Conservation (phyloP, 768 basidiomycete genomes). For the Tricholoma hemisulphureum region DNA sequence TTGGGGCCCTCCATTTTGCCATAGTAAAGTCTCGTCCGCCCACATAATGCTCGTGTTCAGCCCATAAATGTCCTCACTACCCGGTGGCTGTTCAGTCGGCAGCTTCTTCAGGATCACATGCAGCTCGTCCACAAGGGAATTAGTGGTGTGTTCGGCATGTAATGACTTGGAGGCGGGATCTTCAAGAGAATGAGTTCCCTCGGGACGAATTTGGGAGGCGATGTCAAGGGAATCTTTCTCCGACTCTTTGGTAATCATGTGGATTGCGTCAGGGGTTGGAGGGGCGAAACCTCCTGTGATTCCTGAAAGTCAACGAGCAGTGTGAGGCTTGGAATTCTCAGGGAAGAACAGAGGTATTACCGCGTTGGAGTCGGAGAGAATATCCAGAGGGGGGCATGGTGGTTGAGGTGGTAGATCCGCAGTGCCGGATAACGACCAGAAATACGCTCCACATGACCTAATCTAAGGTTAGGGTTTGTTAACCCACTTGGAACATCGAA, state of each 20-base stretch:
- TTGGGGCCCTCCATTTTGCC: constrained; percentile 60
- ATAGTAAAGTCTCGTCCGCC: constrained; percentile 53
- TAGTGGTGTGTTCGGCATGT: constrained; percentile 28
- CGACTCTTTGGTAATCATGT: constrained; percentile 45
- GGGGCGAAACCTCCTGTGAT: constrained; percentile 77
- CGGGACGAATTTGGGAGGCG: constrained; percentile 44
- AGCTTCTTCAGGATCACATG: constrained; percentile 56
- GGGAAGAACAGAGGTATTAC: constrained; percentile 28
- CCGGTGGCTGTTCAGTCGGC: constrained; percentile 54
- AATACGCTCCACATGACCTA: constrained; percentile 3
- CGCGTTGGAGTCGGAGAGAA: constrained; percentile 60
- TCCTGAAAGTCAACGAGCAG: constrained; percentile 39
- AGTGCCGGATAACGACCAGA: constrained; percentile 3
- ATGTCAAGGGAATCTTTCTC: constrained; percentile 40
- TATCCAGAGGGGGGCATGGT: constrained; percentile 50
- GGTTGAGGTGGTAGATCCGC: constrained; percentile 1
- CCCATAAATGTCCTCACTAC: constrained; percentile 73
- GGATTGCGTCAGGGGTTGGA: constrained; percentile 56
- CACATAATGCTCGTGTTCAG: constrained; percentile 64
- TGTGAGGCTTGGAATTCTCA: not conserved
- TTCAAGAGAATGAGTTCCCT: constrained; percentile 44
- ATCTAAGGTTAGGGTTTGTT: constrained; percentile 3
- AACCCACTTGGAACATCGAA: not conserved
- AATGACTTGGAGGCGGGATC: constrained; percentile 44
- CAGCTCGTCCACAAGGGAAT: constrained; percentile 54